These are phyloP conservation scores for Lipomyces sp. DNA, from an alignment of 805 yeast genomes.

Conservation along the genomic window DNA sequence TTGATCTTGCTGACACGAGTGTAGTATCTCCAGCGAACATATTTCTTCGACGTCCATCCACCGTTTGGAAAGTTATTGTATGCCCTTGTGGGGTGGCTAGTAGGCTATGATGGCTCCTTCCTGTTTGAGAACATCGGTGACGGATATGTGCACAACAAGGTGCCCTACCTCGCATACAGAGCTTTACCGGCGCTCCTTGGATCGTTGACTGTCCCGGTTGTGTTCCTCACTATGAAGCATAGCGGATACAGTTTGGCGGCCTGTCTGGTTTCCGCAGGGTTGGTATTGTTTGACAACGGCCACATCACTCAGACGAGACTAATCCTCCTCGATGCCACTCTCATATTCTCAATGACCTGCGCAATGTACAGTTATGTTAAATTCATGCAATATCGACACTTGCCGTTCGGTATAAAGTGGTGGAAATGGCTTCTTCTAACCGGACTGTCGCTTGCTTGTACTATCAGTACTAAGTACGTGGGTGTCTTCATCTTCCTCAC, in stretches of 20 bases:
- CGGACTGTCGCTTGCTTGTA: slow-evolving; percentile 86
- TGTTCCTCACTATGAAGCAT: slow-evolving; percentile 85
- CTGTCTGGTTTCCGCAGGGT: slow-evolving; percentile 71
- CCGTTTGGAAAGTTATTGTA: slow-evolving; percentile 94
- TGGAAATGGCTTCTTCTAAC: slow-evolving; percentile 85
- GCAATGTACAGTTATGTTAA: slow-evolving; percentile 78
- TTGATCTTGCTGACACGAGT: slow-evolving; percentile 39
- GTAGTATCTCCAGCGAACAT: slow-evolving; percentile 84
- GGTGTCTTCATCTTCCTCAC: slow-evolving; percentile 91
- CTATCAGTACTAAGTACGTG: slow-evolving; percentile 93
- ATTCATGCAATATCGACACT: slow-evolving; percentile 70
- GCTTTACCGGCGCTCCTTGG: slow-evolving; percentile 81
- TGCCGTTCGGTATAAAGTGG: slow-evolving; percentile 76
- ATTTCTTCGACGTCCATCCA: slow-evolving; percentile 96
- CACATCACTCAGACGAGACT: slow-evolving; percentile 89
- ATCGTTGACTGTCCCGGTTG: slow-evolving; percentile 76
- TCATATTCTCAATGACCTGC: slow-evolving; percentile 79
- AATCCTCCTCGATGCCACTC: slow-evolving; percentile 88
- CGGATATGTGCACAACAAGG: slow-evolving; percentile 73
- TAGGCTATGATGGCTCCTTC: slow-evolving; percentile 90
- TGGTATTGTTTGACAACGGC: slow-evolving; percentile 87
- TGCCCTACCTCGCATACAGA: slow-evolving; percentile 86
- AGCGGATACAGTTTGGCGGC: slow-evolving; percentile 79
- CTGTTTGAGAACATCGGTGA: slow-evolving; percentile 91
- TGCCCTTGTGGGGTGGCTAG: slow-evolving; percentile 85